A percentile compares a stretch with the other conserved stretches of the same genome.
Evolutionary conservation across 192 early-diverging fungal genomes (phyloP).

Genomic region (Helicostylum pulchrum): DNA sequence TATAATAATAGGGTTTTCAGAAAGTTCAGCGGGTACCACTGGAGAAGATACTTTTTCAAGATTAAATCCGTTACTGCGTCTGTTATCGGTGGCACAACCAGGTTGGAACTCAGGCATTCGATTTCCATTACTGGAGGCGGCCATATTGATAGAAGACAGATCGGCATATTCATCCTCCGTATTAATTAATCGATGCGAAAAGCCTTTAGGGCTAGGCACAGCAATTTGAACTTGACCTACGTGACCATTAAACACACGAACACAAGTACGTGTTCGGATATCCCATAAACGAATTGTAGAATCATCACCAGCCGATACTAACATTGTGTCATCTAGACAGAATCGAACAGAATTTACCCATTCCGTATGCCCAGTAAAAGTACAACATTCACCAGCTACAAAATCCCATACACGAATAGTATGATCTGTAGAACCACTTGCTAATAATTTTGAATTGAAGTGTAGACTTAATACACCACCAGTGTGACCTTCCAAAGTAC

Average conservation of each 20-base stretch:
- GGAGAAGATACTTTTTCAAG: not conserved
- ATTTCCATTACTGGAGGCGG: not conserved
- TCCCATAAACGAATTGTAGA: conserved; percentile 83
- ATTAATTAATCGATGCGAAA: conserved; percentile 33
- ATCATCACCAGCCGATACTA: conserved; percentile 91
- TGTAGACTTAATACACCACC: conserved; percentile 85
- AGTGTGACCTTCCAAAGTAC: conserved; percentile 71
- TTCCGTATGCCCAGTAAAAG: conserved; percentile 81
- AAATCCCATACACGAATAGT: conserved; percentile 89
- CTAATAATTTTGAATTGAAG: conserved; percentile 73
- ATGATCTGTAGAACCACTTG: conserved; percentile 81
- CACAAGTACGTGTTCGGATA: conserved; percentile 62
- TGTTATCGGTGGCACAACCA: conserved; percentile 28
- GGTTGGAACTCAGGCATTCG: conserved; percentile 14
- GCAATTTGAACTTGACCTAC: conserved; percentile 68
- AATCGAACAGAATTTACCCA: conserved; percentile 92
- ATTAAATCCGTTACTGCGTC: not conserved
- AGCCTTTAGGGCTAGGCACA: conserved; percentile 25
- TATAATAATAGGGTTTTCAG: conserved; percentile 60
- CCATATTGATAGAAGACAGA: not conserved
- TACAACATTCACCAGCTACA: conserved; percentile 59
- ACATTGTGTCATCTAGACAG: conserved; percentile 50
- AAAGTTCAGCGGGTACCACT: conserved; percentile 37
- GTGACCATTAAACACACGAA: conserved; percentile 71
- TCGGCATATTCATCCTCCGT: conserved; percentile 2